Conservation (phyloP, 1,284 basidiomycete genomes). For the Cutaneotrichosporon mucoides region DNA sequence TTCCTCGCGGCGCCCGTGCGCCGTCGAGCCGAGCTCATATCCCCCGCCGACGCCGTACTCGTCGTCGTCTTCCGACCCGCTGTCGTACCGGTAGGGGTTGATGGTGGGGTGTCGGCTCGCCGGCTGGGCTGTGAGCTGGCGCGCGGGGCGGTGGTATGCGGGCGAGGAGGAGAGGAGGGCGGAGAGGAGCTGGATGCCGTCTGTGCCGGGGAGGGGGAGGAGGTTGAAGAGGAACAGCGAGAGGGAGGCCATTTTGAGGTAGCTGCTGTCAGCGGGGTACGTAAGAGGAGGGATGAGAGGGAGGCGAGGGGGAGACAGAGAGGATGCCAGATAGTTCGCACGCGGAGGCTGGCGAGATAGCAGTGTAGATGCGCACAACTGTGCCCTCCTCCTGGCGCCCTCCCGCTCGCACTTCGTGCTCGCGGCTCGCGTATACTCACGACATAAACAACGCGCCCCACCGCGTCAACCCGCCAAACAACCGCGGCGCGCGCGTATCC, state of each 20-base stretch:
- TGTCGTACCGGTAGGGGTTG: slow-evolving; percentile 12
- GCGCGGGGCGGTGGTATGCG: background rate
- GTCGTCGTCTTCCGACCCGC: slow-evolving; percentile 28
- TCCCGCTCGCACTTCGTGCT: no score
- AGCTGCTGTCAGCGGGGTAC: slow-evolving; percentile 21
- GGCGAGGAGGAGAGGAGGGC: slow-evolving; percentile 15
- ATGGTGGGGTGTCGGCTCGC: slow-evolving; percentile 18
- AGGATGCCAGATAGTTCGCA: no score
- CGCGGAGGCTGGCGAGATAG: no score
- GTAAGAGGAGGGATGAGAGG: no score
- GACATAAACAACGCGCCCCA: slow-evolving; percentile 31
- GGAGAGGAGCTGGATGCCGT: slow-evolving; percentile 39
- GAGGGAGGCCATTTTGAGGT: slow-evolving; percentile 35
- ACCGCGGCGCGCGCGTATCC: slow-evolving; percentile 21
- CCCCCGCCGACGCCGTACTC: slow-evolving; percentile 26
- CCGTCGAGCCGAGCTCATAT: slow-evolving; percentile 8
- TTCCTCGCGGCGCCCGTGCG: slow-evolving; percentile 20
- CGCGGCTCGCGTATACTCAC: slow-evolving; percentile 23
- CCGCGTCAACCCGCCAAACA: slow-evolving; percentile 24
- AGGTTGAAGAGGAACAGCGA: slow-evolving; percentile 47
- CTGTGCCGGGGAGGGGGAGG: slow-evolving; percentile 41
- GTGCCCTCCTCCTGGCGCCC: no score
- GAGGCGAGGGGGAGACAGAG: no score
- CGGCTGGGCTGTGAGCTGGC: slow-evolving; percentile 6
- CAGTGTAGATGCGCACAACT: no score